These are phyloP conservation scores for Blepharisma undulans DNA, from an alignment of 169 alveolate species.

Conservation along the genomic window DNA sequence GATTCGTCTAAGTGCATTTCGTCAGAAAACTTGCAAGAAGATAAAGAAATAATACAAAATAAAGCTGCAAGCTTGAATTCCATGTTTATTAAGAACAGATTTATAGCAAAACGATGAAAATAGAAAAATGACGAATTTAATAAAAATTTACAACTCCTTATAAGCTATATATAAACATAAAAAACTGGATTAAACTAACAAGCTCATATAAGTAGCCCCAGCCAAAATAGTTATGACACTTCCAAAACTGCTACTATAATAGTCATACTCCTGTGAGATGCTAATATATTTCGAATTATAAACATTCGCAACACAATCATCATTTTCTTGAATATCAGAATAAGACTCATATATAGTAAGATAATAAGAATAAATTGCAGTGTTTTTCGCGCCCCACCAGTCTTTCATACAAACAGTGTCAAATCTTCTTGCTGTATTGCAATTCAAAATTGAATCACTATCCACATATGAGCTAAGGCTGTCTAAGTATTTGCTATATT, in stretches of 20 bases:
- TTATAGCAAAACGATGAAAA: not conserved
- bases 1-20: not conserved
- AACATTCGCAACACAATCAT: not conserved
- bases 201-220: not conserved
- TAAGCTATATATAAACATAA: not conserved
- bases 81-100: not conserved
- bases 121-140: no score
- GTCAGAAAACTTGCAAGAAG: not conserved
- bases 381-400: not conserved
- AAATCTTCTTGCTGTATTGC: not conserved
- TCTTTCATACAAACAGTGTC: not conserved
- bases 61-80: not conserved
- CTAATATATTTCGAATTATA: not conserved
- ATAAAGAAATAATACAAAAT: not conserved
- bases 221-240: not conserved
- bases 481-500: not conserved
- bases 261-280: not conserved
- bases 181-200: not conserved
- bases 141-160: not conserved
- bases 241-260: not conserved
- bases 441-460: not conserved
- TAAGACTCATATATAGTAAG: not conserved
- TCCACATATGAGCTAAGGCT: not conserved
- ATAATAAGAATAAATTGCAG: not conserved
- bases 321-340: slow-evolving; percentile 15